Percentiles rank a stretch among this genome's conserved stretches.
These are phyloP conservation scores for Solanum chacoense DNA, from an alignment of 305 asterid species.

Conservation along the genomic window DNA sequence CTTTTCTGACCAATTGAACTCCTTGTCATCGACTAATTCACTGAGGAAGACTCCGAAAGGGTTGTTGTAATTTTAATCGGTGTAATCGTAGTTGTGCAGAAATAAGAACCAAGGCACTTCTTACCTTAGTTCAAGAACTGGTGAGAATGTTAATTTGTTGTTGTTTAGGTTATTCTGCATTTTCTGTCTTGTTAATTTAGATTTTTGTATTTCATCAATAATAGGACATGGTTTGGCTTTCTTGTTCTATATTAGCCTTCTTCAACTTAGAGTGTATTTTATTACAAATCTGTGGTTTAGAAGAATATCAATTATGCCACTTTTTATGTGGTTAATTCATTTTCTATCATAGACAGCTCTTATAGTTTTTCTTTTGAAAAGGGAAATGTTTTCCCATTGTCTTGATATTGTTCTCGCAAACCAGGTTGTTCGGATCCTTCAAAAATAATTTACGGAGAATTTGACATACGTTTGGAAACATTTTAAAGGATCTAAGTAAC, in stretches of 20 bases:
- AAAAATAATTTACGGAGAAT: background rate
- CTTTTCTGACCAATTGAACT: background rate
- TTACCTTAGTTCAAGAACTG: background rate
- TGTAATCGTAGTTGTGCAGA: constrained; percentile 1
- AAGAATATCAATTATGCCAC: background rate
- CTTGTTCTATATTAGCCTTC: background rate
- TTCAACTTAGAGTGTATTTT: background rate
- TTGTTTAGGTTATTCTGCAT: background rate
- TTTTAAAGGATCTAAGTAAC: background rate
- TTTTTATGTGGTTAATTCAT: background rate
- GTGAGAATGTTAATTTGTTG: background rate
- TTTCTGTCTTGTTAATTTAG: background rate
- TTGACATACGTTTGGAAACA: fast-evolving
- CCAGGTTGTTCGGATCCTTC: background rate
- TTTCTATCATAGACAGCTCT: background rate
- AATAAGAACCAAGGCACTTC: background rate
- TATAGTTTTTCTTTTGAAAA: background rate
- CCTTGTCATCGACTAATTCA: background rate
- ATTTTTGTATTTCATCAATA: background rate
- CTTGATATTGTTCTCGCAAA: background rate
- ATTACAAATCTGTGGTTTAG: background rate
- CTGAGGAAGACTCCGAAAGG: background rate
- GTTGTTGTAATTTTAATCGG: background rate
- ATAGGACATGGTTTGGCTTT: background rate
- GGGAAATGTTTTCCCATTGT: background rate